Evolutionary conservation across 805 yeast species (phyloP).

Genomic region (Myxozyma udenii): DNA sequence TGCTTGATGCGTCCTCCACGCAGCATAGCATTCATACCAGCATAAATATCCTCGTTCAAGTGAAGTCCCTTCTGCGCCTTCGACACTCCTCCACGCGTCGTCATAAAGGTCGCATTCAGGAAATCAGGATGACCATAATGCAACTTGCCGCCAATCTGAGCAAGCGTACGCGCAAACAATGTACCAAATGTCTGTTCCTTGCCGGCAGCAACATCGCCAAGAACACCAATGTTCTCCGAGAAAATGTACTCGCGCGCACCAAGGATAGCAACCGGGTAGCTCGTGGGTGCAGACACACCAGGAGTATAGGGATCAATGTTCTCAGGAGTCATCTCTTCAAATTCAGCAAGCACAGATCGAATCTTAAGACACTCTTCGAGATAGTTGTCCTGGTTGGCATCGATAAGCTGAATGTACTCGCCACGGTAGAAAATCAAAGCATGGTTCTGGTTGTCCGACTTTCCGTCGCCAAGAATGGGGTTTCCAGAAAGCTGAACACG

Average conservation of each 20-base stretch:
- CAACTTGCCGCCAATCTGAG: slow-evolving; percentile 89
- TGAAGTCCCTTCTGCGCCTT: slow-evolving; percentile 93
- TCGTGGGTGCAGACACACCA: slow-evolving; percentile 44
- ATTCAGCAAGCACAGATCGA: slow-evolving; percentile 81
- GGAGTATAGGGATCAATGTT: slow-evolving; percentile 56
- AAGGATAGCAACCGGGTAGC: slow-evolving; percentile 76
- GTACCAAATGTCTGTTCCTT: slow-evolving; percentile 98
- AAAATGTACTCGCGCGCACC: slow-evolving; percentile 96
- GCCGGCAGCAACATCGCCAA: slow-evolving; percentile 96
- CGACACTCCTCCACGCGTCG: slow-evolving; percentile 92
- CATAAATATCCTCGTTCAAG: slow-evolving; percentile 90
- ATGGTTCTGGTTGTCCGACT: slow-evolving; percentile 91
- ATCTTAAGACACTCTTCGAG: slow-evolving; percentile 91
- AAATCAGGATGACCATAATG: slow-evolving; percentile 98
- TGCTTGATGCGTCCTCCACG: slow-evolving; percentile 94
- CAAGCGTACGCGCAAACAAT: slow-evolving; percentile 85
- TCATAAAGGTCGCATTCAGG: slow-evolving; percentile 84
- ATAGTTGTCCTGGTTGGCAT: slow-evolving; percentile 95
- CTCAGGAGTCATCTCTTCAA: slow-evolving; percentile 69
- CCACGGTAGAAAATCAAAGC: slow-evolving; percentile 85
- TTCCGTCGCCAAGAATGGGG: slow-evolving; percentile 95
- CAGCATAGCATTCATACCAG: slow-evolving; percentile 85
- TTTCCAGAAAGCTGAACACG: slow-evolving; percentile 82
- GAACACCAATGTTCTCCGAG: slow-evolving; percentile 85
- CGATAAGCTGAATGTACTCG: slow-evolving; percentile 90